These are phyloP conservation scores for Acarospora socialis DNA, from an alignment of 2,329 filamentous ascomycete species.

Conservation along the genomic window DNA sequence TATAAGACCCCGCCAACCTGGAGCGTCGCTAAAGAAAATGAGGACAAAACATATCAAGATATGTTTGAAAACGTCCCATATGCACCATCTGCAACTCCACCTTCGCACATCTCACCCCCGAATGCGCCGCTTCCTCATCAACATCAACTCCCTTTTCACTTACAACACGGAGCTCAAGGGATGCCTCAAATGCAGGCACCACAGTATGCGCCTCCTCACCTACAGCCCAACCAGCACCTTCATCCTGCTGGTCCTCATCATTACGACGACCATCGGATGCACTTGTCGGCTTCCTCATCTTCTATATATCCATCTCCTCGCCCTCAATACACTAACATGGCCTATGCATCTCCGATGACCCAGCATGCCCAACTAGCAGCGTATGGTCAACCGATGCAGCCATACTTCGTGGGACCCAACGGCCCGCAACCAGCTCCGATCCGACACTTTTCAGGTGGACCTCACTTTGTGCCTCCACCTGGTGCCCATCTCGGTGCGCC, in stretches of 20 bases:
- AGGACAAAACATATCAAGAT: slow-evolving; percentile 64
- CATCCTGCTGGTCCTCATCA: slow-evolving; percentile 52
- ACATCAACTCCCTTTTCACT: slow-evolving; percentile 69
- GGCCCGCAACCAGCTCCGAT: slow-evolving; percentile 58
- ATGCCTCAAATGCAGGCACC: slow-evolving; percentile 56
- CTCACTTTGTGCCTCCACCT: slow-evolving; percentile 59
- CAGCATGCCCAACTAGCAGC: slow-evolving; percentile 56
- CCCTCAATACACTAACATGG: slow-evolving; percentile 53
- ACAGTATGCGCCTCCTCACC: slow-evolving; percentile 63
- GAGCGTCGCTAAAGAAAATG: slow-evolving; percentile 55
- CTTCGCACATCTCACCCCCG: slow-evolving; percentile 46
- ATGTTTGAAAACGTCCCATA: slow-evolving; percentile 56
- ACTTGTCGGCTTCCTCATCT: slow-evolving; percentile 65
- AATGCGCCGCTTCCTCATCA: slow-evolving; percentile 65
- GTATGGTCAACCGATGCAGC: slow-evolving; percentile 58
- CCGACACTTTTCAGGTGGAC: slow-evolving; percentile 56
- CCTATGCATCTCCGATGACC: slow-evolving; percentile 53
- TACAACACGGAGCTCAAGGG: slow-evolving; percentile 58
- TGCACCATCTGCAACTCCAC: slow-evolving; percentile 50
- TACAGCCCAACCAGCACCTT: slow-evolving; percentile 62
- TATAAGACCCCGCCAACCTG: slow-evolving; percentile 78
- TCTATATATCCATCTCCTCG: slow-evolving; percentile 74
- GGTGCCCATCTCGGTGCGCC: slow-evolving; percentile 56
- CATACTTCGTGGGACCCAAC: slow-evolving; percentile 54
- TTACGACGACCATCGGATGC: slow-evolving; percentile 72